Percentiles rank a stretch among this genome's conserved stretches.
Conservation (phyloP, 331 rosid genomes). For the Saraca asoca region DNA sequence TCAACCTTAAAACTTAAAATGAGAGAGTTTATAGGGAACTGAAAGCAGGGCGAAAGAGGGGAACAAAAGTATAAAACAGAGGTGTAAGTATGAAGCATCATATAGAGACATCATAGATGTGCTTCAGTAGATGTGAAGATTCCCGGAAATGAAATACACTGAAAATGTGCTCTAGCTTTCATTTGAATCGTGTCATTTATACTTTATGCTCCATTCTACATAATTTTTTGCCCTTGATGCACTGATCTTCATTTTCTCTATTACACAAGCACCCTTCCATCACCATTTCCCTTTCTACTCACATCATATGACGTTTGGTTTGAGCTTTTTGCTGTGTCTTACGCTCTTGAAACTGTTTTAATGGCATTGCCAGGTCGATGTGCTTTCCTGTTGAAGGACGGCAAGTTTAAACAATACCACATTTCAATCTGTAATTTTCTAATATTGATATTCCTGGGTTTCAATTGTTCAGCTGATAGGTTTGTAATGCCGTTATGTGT, state of each 20-base stretch:
- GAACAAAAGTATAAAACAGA: too few species aligned
- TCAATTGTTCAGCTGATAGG: slow-evolving; percentile 6
- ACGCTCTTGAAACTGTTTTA: neutral
- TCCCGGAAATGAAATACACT: neutral
- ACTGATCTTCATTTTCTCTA: neutral
- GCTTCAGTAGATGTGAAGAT: too few species aligned
- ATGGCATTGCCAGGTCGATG: slow-evolving; percentile 15
- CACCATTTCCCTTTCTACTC: neutral
- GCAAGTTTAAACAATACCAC: neutral
- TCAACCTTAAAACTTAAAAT: too few species aligned
- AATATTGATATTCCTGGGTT: slow-evolving; percentile 9
- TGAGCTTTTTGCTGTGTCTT: neutral
- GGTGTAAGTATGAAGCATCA: too few species aligned
- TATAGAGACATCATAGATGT: too few species aligned
- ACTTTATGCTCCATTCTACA: slow-evolving; percentile 14
- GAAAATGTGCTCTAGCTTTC: slow-evolving; percentile 4
- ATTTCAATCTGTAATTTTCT: neutral
- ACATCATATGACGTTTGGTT: slow-evolving; percentile 1
- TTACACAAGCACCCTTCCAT: neutral
- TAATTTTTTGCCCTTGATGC: neutral
- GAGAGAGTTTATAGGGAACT: too few species aligned
- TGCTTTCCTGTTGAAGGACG: slow-evolving; percentile 11
- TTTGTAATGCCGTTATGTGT: neutral
- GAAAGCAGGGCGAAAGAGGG: too few species aligned
- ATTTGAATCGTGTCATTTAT: neutral